Evolutionary conservation across 2,329 filamentous ascomycete genomes (phyloP).

Genomic region (Teratosphaeria epicoccoides): DNA sequence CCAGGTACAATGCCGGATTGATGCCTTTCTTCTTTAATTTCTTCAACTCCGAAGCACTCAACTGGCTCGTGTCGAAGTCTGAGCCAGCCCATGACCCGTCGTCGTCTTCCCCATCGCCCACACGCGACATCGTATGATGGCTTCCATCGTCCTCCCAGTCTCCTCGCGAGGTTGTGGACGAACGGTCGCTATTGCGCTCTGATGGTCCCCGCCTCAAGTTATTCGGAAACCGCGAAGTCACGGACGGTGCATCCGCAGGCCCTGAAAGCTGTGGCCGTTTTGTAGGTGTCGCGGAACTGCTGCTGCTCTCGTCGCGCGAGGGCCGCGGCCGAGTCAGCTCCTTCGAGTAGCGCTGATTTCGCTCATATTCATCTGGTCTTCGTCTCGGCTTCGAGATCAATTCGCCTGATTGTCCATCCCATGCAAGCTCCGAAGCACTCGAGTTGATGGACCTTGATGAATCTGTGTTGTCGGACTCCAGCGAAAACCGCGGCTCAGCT

Average conservation of each 20-base stretch:
- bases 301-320: background rate
- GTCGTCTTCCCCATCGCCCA: slow-evolving; percentile 4
- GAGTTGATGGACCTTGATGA: slow-evolving; percentile 6
- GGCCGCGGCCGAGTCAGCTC: background rate
- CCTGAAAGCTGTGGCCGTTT: background rate
- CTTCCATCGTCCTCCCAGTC: slow-evolving; percentile 11
- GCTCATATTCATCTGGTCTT: slow-evolving; percentile 6
- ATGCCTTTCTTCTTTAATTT: slow-evolving; percentile 38
- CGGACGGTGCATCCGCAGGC: slow-evolving; percentile 1
- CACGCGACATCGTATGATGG: slow-evolving; percentile 16
- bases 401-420: slow-evolving; percentile 11
- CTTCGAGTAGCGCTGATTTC: slow-evolving; percentile 5
- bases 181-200: slow-evolving; percentile 24
- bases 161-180: slow-evolving; percentile 5
- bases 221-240: background rate
- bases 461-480: slow-evolving; percentile 4
- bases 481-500: slow-evolving; percentile 10
- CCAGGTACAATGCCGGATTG: slow-evolving; percentile 36
- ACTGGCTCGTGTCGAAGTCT: slow-evolving; percentile 27
- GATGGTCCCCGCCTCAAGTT: slow-evolving; percentile 26
- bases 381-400: slow-evolving; percentile 5
- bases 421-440: slow-evolving; percentile 10
- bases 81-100: slow-evolving; percentile 30
- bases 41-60: slow-evolving; percentile 32
- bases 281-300: background rate